Evolutionary conservation across 139 green algal genomes (phyloP), one percentile per base, ranked within the genome.

Genomic region (Monoraphidium neglectum): DNA sequence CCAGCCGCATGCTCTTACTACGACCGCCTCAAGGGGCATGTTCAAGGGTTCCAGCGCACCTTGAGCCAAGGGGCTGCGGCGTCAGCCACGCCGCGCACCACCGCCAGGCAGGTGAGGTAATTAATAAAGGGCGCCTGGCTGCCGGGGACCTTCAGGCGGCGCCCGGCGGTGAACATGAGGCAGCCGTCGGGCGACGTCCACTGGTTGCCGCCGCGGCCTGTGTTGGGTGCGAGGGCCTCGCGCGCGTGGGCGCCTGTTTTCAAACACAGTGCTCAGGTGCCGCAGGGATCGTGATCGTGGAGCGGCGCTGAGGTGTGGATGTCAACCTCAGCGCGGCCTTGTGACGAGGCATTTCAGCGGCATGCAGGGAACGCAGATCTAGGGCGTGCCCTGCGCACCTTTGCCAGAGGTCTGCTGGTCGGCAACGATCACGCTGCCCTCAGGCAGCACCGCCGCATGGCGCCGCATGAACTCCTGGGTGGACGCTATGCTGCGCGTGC

Each of bases 151-250:
- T 57, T 53, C 62, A 93, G 78, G 32, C 51, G 69, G 53, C 77
- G 80, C 5, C 71, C 59, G 16, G 89, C 66, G 0, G 91, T 95
- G 76, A 98, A 98, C 94, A 98, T 98, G 43, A 99, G 86, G 83
- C 95, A 99, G 37, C 95, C 95, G 0, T 54, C 68, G 0, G 95
- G 95, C 12, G 89, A 96, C 16, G 85, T 88, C 95, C 95, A 99
- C 24, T 36, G 37, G 84, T 99, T 99, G 59, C 88, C 86, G 0
- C 94, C 93, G 12, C 95, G 79, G 0, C 94, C 94, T 93, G 78
- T 23, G 70, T 3, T 33, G n/a, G n/a, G n/a, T n/a, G n/a, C n/a
- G n/a, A n/a, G n/a, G n/a, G n/a, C n/a, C 43, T 67, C 13, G 37
- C 6, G 33, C 24, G 32, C 24, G 10, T 2, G 51, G 35, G 4